Conservation (phyloP, 495 filamentous ascomycete genomes). For the Penicillium herquei region DNA sequence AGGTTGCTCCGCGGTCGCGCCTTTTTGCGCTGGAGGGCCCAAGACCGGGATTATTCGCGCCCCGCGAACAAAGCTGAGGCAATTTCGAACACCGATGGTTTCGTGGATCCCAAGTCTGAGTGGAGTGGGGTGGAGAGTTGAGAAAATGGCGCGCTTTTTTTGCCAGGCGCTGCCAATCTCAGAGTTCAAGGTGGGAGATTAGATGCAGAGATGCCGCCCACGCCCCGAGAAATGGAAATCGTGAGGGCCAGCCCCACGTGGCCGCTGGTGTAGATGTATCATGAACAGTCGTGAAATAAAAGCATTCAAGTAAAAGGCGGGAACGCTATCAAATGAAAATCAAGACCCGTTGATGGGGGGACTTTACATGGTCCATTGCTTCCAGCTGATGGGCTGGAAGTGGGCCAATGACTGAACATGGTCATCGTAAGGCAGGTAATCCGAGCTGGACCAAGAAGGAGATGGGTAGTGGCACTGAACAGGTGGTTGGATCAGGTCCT, state of each 20-base stretch:
- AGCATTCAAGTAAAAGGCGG: background rate
- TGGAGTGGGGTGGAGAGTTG: background rate
- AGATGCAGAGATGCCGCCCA: background rate
- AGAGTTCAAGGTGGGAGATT: background rate
- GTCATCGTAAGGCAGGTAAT: slow-evolving; percentile 42
- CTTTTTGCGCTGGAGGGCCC: background rate
- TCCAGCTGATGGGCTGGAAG: slow-evolving; percentile 32
- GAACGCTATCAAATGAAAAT: background rate
- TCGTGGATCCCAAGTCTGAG: background rate
- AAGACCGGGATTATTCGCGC: slow-evolving; percentile 14
- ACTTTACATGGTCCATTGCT: slow-evolving; percentile 32
- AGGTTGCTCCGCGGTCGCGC: slow-evolving; percentile 11
- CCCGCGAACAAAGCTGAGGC: slow-evolving; percentile 6
- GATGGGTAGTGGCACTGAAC: slow-evolving; percentile 45
- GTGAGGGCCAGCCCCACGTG: slow-evolving; percentile 4
- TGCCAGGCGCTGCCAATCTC: background rate
- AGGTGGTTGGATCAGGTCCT: slow-evolving; percentile 36
- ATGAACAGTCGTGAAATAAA: slow-evolving; percentile 1
- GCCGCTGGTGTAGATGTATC: background rate
- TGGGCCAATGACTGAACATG: slow-evolving; percentile 27
- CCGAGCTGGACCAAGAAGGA: slow-evolving; percentile 39
- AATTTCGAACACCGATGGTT: background rate
- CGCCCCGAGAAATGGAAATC: background rate
- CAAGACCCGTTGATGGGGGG: slow-evolving; percentile 3
- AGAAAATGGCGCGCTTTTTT: background rate